Evolutionary conservation across 2,329 filamentous ascomycete species (phyloP).

Genomic region (Trichophyton simii): DNA sequence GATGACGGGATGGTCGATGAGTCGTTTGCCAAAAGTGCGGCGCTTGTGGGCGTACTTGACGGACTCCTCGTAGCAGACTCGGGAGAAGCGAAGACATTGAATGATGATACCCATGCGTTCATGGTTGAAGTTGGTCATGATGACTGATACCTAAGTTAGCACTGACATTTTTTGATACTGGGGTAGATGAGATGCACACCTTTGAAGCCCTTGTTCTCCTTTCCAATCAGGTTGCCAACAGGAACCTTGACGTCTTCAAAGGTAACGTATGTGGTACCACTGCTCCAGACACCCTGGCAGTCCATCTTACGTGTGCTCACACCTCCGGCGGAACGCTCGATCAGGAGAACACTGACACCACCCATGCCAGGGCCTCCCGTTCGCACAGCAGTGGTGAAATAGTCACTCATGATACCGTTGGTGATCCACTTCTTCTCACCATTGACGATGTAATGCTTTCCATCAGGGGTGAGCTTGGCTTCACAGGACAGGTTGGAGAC

Average conservation of each 20-base stretch:
- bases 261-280: constrained; percentile 90
- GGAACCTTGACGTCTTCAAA: constrained; percentile 99
- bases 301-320: constrained; percentile 94
- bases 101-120: constrained; percentile 98
- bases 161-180: not conserved
- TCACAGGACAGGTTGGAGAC: constrained; percentile 93
- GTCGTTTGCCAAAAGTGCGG: constrained; percentile 86
- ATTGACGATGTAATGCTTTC: constrained; percentile 98
- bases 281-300: constrained; percentile 94
- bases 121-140: constrained; percentile 99
- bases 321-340: constrained; percentile 72
- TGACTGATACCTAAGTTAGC: constrained; percentile 42
- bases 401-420: constrained; percentile 92
- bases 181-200: constrained; percentile 32
- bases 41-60: constrained; percentile 97
- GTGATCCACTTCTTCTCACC: constrained; percentile 99
- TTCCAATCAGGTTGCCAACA: constrained; percentile 96
- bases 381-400: constrained; percentile 92
- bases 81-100: constrained; percentile 87
- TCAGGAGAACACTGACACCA: constrained; percentile 78
- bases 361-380: constrained; percentile 86
- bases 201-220: constrained; percentile 96
- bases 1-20: constrained; percentile 94
- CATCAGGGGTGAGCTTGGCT: constrained; percentile 85
- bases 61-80: constrained; percentile 93